A percentile compares a stretch with the other conserved stretches of the same genome.
Conservation (phyloP, 78 protist species). For the Planoprotostelium fungivorum region DNA sequence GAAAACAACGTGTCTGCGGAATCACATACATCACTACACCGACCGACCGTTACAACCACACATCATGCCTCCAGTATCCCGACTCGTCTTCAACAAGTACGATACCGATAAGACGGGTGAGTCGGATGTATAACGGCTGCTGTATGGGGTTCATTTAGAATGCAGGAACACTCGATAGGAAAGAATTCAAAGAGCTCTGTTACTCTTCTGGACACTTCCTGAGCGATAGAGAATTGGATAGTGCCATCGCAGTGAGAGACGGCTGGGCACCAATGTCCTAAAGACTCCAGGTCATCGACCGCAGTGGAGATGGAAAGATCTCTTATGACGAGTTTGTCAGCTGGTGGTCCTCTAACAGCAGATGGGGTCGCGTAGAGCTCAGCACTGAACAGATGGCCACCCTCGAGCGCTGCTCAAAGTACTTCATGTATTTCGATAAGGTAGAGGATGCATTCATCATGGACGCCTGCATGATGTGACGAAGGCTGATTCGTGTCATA, state of each 20-base stretch:
- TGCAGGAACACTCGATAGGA: background rate
- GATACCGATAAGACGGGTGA: background rate
- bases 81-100: background rate
- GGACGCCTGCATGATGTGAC: background rate
- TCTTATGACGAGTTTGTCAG: background rate
- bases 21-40: too few species aligned
- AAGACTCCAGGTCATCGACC: background rate
- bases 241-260: background rate
- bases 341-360: background rate
- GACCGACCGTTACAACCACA: too few species aligned
- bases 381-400: background rate
- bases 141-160: background rate
- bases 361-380: background rate
- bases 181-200: background rate
- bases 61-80: too few species aligned
- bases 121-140: background rate
- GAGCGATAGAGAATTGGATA: background rate
- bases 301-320: background rate
- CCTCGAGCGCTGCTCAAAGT: background rate
- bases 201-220: background rate
- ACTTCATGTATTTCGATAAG: background rate
- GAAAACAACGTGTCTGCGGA: too few species aligned
- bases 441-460: background rate
- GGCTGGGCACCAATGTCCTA: background rate
- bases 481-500: too few species aligned